Percentiles rank a stretch among this genome's conserved stretches.
phyloP scores from a whole-genome alignment of 2,329 filamentous ascomycete genomes.

The Calonectria henricotiae region DNA sequence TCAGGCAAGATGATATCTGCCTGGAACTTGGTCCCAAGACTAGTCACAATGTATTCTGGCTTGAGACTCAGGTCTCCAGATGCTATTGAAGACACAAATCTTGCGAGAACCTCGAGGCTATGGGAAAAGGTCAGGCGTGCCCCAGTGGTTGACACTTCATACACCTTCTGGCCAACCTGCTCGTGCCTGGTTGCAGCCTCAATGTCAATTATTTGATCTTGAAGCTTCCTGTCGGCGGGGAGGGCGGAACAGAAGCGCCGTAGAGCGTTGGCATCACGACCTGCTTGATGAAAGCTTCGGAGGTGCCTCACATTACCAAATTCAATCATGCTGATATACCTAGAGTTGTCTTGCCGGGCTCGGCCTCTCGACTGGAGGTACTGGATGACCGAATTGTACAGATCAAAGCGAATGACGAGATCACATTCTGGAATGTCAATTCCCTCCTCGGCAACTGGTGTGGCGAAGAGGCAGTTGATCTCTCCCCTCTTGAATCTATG shows the following conservation, averaged over 20 bases:
- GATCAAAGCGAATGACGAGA: conserved; percentile 83
- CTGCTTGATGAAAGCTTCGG: conserved; percentile 72
- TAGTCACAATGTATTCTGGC: conserved; percentile 76
- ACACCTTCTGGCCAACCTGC: conserved; percentile 63
- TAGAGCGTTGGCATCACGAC: conserved; percentile 75
- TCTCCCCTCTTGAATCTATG: conserved; percentile 74
- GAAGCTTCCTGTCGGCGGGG: conserved; percentile 78
- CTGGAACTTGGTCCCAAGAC: conserved; percentile 73
- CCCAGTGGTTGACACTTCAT: conserved; percentile 77
- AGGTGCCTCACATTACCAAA: conserved; percentile 75
- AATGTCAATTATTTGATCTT: conserved; percentile 47
- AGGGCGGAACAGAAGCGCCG: conserved; percentile 83
- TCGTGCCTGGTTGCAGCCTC: conserved; percentile 43
- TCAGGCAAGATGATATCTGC: conserved; percentile 87
- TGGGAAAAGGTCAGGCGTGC: conserved; percentile 86
- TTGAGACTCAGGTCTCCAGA: conserved; percentile 54
- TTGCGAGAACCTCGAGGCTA: conserved; percentile 79
- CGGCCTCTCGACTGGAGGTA: conserved; percentile 95
- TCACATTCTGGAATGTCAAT: conserved; percentile 80
- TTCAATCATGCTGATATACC: conserved; percentile 90
- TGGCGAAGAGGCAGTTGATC: conserved; percentile 77
- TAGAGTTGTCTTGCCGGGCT: conserved; percentile 83
- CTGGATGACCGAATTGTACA: conserved; percentile 91
- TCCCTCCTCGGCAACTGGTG: conserved; percentile 78
- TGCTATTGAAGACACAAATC: conserved; percentile 79